Percentiles rank a stretch among this genome's conserved stretches.
Evolutionary conservation across 192 early-diverging fungal genomes (phyloP).

Genomic region (Linnemannia elongata): DNA sequence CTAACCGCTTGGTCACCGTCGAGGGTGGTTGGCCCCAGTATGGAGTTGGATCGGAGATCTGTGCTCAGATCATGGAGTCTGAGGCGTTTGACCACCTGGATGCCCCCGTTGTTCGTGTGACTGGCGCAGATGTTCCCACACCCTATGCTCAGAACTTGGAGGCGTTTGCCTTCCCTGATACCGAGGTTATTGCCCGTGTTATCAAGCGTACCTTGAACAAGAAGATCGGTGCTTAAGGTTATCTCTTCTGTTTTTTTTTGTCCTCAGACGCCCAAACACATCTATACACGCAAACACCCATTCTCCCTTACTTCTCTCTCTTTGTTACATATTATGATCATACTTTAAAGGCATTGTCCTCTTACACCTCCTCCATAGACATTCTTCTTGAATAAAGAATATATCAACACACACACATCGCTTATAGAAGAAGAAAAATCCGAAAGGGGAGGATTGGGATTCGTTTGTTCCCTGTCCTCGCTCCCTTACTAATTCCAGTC

Average conservation of each 20-base stretch:
- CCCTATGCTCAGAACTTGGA: constrained; percentile 97
- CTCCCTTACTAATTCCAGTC: no score
- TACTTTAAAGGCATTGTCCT: background rate
- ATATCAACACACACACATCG: no score
- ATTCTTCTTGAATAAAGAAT: no score
- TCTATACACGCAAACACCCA: no score
- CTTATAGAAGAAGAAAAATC: no score
- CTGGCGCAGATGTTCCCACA: constrained; percentile 96
- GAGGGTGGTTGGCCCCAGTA: constrained; percentile 95
- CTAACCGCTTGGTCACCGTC: constrained; percentile 94
- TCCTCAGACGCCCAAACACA: no score
- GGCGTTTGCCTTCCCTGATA: constrained; percentile 81
- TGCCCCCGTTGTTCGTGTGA: constrained; percentile 90
- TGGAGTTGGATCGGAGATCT: constrained; percentile 93
- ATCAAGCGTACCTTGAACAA: constrained; percentile 71
- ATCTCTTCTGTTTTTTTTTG: background rate
- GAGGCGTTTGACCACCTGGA: constrained; percentile 96
- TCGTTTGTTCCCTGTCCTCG: no score
- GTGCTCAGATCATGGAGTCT: constrained; percentile 95
- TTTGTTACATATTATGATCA: constrained; percentile 4
- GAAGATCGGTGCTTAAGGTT: constrained; percentile 23
- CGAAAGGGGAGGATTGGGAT: no score
- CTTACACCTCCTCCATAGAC: no score
- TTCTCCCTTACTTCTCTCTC: background rate
- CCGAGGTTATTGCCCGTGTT: constrained; percentile 83